Evolutionary conservation across 768 basidiomycete species (phyloP).

Genomic region (Strobilomyces dryophilus): DNA sequence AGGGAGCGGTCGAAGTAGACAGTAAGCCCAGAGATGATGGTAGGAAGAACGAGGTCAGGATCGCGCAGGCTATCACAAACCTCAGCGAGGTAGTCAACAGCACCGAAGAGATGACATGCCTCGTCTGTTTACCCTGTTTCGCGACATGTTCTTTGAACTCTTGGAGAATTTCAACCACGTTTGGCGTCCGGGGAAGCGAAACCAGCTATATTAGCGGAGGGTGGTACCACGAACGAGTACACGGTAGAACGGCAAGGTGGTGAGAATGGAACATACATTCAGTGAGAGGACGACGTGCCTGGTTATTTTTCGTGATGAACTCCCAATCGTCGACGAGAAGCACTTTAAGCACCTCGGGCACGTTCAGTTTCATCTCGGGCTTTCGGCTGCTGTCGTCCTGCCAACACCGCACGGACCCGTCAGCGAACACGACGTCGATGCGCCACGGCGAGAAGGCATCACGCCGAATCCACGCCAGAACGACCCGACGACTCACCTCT

Average conservation of each 20-base stretch:
- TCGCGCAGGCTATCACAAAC: conserved; percentile 53
- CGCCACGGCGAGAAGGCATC: background rate
- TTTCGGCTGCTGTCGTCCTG: conserved; percentile 76
- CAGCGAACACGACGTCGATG: background rate
- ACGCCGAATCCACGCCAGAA: background rate
- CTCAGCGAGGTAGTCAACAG: background rate
- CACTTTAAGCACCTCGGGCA: conserved; percentile 88
- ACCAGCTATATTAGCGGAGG: conserved; percentile 58
- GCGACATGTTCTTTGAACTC: conserved; percentile 70
- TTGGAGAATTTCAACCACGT: conserved; percentile 68
- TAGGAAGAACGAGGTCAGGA: conserved; percentile 65
- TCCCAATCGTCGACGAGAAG: conserved; percentile 98
- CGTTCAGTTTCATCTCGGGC: conserved; percentile 85
- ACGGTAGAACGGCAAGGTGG: too few relatives aligned
- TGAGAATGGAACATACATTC: background rate
- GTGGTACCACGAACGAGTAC: too few relatives aligned
- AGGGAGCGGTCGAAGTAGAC: conserved; percentile 93
- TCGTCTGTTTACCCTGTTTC: conserved; percentile 41
- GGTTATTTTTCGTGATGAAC: conserved; percentile 89
- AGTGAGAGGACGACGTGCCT: conserved; percentile 43
- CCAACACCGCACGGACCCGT: background rate
- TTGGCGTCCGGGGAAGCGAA: conserved; percentile 74
- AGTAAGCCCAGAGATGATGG: conserved; percentile 79
- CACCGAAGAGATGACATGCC: conserved; percentile 32
- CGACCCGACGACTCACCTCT: conserved; percentile 47